Evolutionary conservation across 441 rosid species (phyloP), one percentile per base, ranked within the genome.

Genomic region (Gossypium gossypioides): DNA sequence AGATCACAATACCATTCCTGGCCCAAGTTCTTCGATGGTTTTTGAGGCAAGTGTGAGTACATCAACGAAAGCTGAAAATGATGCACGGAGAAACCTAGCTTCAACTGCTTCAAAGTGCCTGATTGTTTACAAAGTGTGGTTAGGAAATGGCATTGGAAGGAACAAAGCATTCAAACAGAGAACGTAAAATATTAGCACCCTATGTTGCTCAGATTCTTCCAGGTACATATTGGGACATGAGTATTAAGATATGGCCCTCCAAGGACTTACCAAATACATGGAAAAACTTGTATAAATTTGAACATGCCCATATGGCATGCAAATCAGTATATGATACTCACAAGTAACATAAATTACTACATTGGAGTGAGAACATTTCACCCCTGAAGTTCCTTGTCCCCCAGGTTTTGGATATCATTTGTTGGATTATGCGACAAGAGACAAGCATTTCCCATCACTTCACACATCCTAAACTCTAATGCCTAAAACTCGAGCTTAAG

Each of bases 61-160:
- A 34, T 92, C 97, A 0, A 84, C 82, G 54, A 92, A 95, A 10
- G 97, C 86, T 52, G 97, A 92, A 78, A 86, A 89, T 0, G 97
- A 95, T 48, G 99, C 97, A 18, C 96, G 89, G 29, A 91, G 96
- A 77, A 92, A 91, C 78, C 96, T 88, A 0, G 99, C 98, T 81
- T 92, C 96, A 1, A 87, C 79, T 16, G 98, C 98, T 78, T 89
- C 96, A 60, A 95, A 91, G 61, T 83, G 91, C 78, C 98, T 91
- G 78, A 67, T 42, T 25, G 19, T 48, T 48, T 13, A 15, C 55
- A 59, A 1, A 25, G 16, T 2, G 55, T 3, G 0, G 48, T 50
- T 16, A 68, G 44, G 4, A 68, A 27, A 16, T 15, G 58, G 22
- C 57, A 15, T 46, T 22, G 8, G 8, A 66, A 24, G 40, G 54